Conservation (phyloP, 768 basidiomycete species). For the Phaeotremella fagi region DNA sequence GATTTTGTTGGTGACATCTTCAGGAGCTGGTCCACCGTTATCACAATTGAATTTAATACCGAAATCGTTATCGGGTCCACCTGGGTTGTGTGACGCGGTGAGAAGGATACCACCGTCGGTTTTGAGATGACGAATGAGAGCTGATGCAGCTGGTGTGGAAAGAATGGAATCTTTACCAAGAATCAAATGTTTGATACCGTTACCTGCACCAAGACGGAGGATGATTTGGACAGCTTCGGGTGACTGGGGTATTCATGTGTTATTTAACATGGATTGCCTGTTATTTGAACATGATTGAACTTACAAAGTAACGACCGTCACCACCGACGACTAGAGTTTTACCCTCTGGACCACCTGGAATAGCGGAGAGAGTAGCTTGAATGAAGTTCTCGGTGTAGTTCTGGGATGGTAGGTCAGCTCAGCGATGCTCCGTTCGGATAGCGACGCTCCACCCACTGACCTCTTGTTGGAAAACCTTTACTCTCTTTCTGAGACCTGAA, state of each 20-base stretch:
- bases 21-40: slow-evolving; percentile 96
- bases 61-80: slow-evolving; percentile 96
- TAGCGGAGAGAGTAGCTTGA: slow-evolving; percentile 83
- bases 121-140: slow-evolving; percentile 92
- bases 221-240: slow-evolving; percentile 69
- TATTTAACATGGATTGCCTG: not conserved
- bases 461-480: slow-evolving; percentile 97
- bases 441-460: slow-evolving; percentile 57
- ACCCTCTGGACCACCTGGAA: slow-evolving; percentile 63
- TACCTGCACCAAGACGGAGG: slow-evolving; percentile 87
- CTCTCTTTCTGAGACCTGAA: slow-evolving; percentile 93
- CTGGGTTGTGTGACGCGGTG: slow-evolving; percentile 96
- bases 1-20: slow-evolving; percentile 92
- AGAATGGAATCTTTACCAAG: slow-evolving; percentile 86
- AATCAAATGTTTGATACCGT: slow-evolving; percentile 86
- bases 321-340: slow-evolving; percentile 90
- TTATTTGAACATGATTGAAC: slow-evolving; percentile 4
- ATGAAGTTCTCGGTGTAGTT: slow-evolving; percentile 99
- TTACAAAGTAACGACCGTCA: slow-evolving; percentile 78
- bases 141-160: slow-evolving; percentile 94
- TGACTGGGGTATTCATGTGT: slow-evolving; percentile 21
- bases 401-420: slow-evolving; percentile 51
- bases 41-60: slow-evolving; percentile 99
- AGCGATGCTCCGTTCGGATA: not conserved
- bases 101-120: slow-evolving; percentile 94